Base-by-base conservation (phyloP, 441 rosid species). In the Syzygium malaccense region DNA sequence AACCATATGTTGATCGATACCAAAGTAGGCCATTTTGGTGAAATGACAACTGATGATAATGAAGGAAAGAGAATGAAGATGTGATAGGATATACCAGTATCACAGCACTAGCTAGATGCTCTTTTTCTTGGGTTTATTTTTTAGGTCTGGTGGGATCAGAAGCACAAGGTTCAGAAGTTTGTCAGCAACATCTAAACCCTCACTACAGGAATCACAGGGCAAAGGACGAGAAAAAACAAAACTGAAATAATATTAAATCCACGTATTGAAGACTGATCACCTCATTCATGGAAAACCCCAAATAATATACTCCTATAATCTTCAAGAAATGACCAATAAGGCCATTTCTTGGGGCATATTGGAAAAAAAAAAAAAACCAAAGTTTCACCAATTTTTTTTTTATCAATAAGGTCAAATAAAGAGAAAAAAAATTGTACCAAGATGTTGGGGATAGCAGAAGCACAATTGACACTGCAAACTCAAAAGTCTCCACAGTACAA, bases 281-380 rank as follows among this genome's bases (percentile, higher is more conserved):
- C 83, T 41, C 83, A 75, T 75, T 25, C 7, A 4, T 75, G 51
- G 83, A 75, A 75, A 75, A 23, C 83, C 83, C n/a, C n/a, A 37
- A 23, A 75, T 23, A 3, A 41, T 75, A 75, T 75, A 23, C 10
- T 26, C 17, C 51, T 23, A 20, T 13, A 41, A 13, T 20, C 49
- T 75, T 75, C 83, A 41, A 41, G 28, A 71, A 12, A 37, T 45
- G n/a, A 23, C 51, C 28, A 71, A 75, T 41, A 23, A 20, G 51
- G 83, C 51, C n/a, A 2, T 23, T 41, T 41, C n/a, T 23, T 2
- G 3, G 51, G n/a, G 49, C 83, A 75, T 23, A 12, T 75, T 75
- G 45, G 26, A 8, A 3, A 1, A 0, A 8, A 3, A 1, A 0
- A 8, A 11, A 37, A 2, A 33, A 20, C 5, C 25, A 71, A 20